Evolutionary conservation across 208 protist species (phyloP).

Genomic region (Crithidia mellificae): DNA sequence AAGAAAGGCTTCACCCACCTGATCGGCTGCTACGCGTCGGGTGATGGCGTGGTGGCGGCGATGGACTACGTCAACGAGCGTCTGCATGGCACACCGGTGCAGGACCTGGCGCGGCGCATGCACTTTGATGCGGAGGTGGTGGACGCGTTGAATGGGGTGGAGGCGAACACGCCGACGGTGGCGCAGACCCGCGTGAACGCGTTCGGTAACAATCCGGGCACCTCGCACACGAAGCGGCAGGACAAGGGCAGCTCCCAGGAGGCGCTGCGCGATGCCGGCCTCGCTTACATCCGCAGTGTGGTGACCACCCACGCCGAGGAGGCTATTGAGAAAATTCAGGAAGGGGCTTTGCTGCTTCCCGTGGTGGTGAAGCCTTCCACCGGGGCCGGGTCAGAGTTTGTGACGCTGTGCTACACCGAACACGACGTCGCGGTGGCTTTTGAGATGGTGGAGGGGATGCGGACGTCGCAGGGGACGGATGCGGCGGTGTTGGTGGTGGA

Average conservation of each 20-base stretch:
- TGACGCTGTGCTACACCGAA: constrained; percentile 71
- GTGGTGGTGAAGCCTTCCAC: constrained; percentile 85
- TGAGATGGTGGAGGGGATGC: constrained; percentile 34
- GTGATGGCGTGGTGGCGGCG: constrained; percentile 60
- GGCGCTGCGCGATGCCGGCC: constrained; percentile 46
- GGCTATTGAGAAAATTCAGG: constrained; percentile 26
- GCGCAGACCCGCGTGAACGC: constrained; percentile 29
- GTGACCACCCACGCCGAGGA: constrained; percentile 35
- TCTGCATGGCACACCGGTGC: constrained; percentile 24
- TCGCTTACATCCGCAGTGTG: constrained; percentile 66
- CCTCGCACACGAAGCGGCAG: constrained; percentile 60
- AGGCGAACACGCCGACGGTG: constrained; percentile 5
- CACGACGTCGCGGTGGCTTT: constrained; percentile 63
- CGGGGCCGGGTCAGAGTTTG: constrained; percentile 78
- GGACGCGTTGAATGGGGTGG: constrained; percentile 6
- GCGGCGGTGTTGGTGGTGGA: constrained; percentile 69
- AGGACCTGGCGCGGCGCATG: constrained; percentile 30
- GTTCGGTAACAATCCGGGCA: constrained; percentile 60
- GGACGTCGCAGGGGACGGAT: constrained; percentile 55
- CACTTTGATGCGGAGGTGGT: constrained; percentile 12
- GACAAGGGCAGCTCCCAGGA: constrained; percentile 70
- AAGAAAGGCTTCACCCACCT: constrained; percentile 60
- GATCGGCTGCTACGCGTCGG: constrained; percentile 55
- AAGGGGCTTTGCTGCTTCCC: constrained; percentile 56
- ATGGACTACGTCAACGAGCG: constrained; percentile 72